Evolutionary conservation across 2,329 filamentous ascomycete species (phyloP).

Genomic region (Hypoxylon sp.): DNA sequence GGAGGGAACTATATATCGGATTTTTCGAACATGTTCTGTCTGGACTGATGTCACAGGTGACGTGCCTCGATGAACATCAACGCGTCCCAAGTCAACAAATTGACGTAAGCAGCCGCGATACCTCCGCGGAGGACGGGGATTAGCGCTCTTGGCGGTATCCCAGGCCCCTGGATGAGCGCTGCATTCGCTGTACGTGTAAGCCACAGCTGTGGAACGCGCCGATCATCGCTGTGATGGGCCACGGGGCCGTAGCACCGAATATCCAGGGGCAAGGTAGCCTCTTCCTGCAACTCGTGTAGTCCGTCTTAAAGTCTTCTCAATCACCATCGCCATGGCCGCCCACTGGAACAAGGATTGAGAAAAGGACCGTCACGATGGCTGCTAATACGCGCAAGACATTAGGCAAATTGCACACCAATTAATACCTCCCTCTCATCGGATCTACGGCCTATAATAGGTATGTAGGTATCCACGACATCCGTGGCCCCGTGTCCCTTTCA

Average conservation of each 20-base stretch:
- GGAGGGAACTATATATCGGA: background rate
- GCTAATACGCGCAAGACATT: background rate
- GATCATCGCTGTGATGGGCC: background rate
- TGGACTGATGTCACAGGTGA: conserved; percentile 17
- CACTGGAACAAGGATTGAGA: background rate
- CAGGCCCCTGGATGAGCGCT: conserved; percentile 13
- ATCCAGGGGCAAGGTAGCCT: background rate
- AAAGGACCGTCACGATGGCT: background rate
- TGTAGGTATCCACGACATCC: background rate
- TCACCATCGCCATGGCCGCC: background rate
- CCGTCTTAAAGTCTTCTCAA: background rate
- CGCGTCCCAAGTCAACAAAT: conserved; percentile 3
- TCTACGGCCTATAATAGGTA: background rate
- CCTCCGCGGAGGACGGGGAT: background rate
- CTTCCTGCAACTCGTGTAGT: background rate
- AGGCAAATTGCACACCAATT: background rate
- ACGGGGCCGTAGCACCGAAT: background rate
- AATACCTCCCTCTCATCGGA: background rate
- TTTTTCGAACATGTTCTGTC: background rate
- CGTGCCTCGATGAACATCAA: conserved; percentile 1
- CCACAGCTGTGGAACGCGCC: background rate
- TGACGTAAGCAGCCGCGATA: conserved; percentile 1
- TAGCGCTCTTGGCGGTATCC: conserved; percentile 8
- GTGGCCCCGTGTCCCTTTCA: background rate
- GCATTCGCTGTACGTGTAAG: background rate